Percentiles rank a stretch among this genome's conserved stretches.
phyloP scores from a whole-genome alignment of 805 yeast genomes.

The Wickerhamomyces subpelliculosus region DNA sequence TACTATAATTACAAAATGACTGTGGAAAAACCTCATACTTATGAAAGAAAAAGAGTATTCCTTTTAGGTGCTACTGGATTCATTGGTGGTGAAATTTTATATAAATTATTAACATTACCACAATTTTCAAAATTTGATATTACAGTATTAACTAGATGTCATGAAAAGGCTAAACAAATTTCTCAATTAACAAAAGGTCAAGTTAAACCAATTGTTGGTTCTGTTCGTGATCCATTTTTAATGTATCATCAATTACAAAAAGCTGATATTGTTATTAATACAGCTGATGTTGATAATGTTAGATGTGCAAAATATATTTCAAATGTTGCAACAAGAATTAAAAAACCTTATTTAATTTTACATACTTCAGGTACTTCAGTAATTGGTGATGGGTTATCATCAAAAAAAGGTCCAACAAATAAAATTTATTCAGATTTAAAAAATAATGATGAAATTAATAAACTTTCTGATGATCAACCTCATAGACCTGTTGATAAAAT shows the following conservation, averaged over 20 bases:
- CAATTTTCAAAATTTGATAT: constrained; percentile 12
- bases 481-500: constrained; percentile 20
- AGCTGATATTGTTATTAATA: constrained; percentile 26
- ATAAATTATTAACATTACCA: constrained; percentile 10
- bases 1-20: no score
- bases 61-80: constrained; percentile 33
- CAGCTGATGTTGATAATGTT: constrained; percentile 26
- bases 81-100: constrained; percentile 25
- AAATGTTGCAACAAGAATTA: constrained; percentile 17
- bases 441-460: neutral
- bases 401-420: neutral
- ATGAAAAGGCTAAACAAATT: constrained; percentile 15
- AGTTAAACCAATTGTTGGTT: constrained; percentile 21
- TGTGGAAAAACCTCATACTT: no score
- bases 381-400: neutral
- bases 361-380: constrained; percentile 28
- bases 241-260: constrained; percentile 14
- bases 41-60: no score
- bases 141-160: constrained; percentile 21
- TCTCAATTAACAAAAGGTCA: constrained; percentile 7
- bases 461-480: neutral
- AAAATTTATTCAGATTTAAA: neutral
- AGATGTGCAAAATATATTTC: constrained; percentile 18
- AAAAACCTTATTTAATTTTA: constrained; percentile 20
- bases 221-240: constrained; percentile 14